Evolutionary conservation across 2,329 filamentous ascomycete species (phyloP).

Genomic region (Colletotrichum salicis): DNA sequence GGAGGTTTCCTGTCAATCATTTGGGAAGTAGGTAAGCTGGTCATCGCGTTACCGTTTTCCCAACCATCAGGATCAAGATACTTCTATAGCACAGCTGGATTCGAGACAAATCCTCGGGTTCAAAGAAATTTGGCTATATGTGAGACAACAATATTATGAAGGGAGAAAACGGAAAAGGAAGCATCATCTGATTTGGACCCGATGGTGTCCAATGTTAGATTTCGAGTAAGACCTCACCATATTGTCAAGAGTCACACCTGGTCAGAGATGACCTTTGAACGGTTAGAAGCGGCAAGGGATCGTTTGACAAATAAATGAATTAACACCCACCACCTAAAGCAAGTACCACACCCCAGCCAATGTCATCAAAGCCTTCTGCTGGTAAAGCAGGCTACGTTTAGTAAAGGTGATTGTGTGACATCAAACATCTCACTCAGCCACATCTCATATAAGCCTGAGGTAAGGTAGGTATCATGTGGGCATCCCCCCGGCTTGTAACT

Average conservation of each 20-base stretch:
- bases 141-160: not conserved
- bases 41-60: not conserved
- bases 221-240: not conserved
- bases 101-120: too few species aligned
- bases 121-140: too few species aligned
- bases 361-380: not conserved
- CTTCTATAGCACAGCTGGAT: too few species aligned
- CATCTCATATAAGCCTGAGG: not conserved
- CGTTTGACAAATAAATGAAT: not conserved
- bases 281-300: not conserved
- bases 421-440: not conserved
- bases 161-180: not conserved
- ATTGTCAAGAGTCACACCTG: not conserved
- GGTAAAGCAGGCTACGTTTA: not conserved
- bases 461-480: too few species aligned
- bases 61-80: too few species aligned
- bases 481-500: not conserved
- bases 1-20: not conserved
- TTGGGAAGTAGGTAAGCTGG: not conserved
- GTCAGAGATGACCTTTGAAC: not conserved
- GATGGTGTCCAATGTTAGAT: not conserved
- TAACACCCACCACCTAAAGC: not conserved
- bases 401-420: not conserved
- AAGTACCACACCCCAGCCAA: not conserved
- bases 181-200: not conserved